Evolutionary conservation across 1,284 basidiomycete species (phyloP).

Genomic region (Heterobasidion irregulare): DNA sequence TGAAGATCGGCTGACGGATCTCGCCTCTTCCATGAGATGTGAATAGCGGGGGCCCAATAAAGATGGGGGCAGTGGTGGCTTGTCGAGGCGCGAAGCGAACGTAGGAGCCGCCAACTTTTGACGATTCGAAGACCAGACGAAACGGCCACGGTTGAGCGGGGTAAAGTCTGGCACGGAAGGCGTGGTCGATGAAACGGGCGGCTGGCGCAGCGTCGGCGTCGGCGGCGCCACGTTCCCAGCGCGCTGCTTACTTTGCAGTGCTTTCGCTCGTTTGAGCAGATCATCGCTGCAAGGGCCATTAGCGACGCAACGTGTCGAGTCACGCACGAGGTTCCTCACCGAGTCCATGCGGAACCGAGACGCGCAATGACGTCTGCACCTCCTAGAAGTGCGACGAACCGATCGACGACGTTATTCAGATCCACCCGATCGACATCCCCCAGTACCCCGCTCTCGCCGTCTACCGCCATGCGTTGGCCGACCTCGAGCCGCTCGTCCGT

Average conservation of each 20-base stretch:
- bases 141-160: slow-evolving; percentile 21
- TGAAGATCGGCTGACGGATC: slow-evolving; percentile 21
- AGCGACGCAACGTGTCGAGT: slow-evolving; percentile 1
- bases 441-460: slow-evolving; percentile 24
- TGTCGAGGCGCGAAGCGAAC: slow-evolving; percentile 4
- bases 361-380: slow-evolving; percentile 27
- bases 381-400: slow-evolving; percentile 42
- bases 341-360: slow-evolving; percentile 42
- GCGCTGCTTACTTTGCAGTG: slow-evolving; percentile 56
- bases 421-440: slow-evolving; percentile 41
- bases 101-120: slow-evolving; percentile 7
- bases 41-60: slow-evolving; percentile 47
- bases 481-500: slow-evolving; percentile 54
- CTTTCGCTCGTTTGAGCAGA: slow-evolving; percentile 42
- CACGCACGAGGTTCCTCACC: slow-evolving; percentile 27
- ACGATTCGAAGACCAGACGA: not conserved
- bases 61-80: slow-evolving; percentile 22
- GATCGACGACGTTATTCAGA: slow-evolving; percentile 43
- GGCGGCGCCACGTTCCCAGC: slow-evolving; percentile 48
- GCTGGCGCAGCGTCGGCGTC: slow-evolving; percentile 19
- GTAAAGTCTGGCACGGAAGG: slow-evolving; percentile 41
- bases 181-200: slow-evolving; percentile 9
- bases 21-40: slow-evolving; percentile 46
- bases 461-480: slow-evolving; percentile 20
- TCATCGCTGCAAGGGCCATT: slow-evolving; percentile 32